A percentile compares a stretch with the other conserved stretches of the same genome.
phyloP scores from a whole-genome alignment of 495 filamentous ascomycete genomes.

The Penicillium soppii region DNA sequence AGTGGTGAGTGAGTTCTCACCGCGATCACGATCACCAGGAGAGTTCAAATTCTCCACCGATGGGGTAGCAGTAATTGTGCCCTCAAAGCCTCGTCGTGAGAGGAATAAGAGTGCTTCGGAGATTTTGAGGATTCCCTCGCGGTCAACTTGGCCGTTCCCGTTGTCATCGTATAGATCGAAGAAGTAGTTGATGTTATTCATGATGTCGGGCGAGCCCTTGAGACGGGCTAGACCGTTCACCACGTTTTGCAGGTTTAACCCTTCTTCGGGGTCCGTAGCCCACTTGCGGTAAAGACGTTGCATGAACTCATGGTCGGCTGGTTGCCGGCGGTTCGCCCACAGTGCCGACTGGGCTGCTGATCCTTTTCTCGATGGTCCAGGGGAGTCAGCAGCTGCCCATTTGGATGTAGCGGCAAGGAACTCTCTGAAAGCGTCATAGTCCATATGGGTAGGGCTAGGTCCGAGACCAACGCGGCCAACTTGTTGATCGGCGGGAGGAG shows the following conservation, averaged over 20 bases:
- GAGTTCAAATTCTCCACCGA: conserved; percentile 35
- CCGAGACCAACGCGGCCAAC: conserved; percentile 85
- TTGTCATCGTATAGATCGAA: conserved; percentile 96
- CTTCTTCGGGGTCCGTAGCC: conserved; percentile 73
- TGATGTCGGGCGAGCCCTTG: conserved; percentile 90
- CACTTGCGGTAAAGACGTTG: conserved; percentile 83
- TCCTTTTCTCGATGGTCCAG: conserved; percentile 57
- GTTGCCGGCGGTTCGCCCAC: conserved; percentile 76
- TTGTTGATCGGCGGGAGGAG: conserved; percentile 37
- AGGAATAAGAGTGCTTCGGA: conserved; percentile 94
- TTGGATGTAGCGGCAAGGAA: conserved; percentile 84
- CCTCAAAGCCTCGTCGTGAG: conserved; percentile 80
- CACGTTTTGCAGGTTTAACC: conserved; percentile 82
- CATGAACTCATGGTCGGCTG: conserved; percentile 95
- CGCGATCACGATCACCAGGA: conserved; percentile 20
- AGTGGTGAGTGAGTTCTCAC: conserved; percentile 42
- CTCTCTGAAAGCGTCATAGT: conserved; percentile 92
- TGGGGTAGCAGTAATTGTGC: conserved; percentile 55
- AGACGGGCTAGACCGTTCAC: conserved; percentile 86
- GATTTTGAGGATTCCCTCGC: conserved; percentile 92
- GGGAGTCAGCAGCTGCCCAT: conserved; percentile 87
- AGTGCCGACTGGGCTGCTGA: conserved; percentile 51
- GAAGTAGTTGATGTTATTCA: conserved; percentile 96
- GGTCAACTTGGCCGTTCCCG: conserved; percentile 88
- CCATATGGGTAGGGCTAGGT: conserved; percentile 86